Conservation (phyloP, 345 rosid species). For the Heritiera fomes region DNA sequence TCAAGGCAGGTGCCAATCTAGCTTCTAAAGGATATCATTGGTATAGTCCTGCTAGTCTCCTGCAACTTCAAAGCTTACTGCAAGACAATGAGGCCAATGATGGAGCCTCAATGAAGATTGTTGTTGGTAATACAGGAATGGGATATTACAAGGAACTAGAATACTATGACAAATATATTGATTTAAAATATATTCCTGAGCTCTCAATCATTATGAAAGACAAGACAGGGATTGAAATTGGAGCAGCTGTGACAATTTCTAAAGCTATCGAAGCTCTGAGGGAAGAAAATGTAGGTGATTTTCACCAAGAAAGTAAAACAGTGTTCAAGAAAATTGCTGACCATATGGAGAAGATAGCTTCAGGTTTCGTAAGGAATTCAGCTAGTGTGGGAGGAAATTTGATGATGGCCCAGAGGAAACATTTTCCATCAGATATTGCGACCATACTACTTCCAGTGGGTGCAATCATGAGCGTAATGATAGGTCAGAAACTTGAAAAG, state of each 20-base stretch:
- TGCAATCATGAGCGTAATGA: constrained; percentile 44
- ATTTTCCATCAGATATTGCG: constrained; percentile 45
- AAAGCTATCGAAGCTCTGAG: constrained; percentile 61
- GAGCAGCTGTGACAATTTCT: constrained; percentile 75
- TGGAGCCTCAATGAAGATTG: constrained; percentile 41
- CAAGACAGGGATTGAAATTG: constrained; percentile 59
- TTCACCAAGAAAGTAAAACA: constrained; percentile 23
- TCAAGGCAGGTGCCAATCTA: constrained; percentile 30
- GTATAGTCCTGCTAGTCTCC: constrained; percentile 48
- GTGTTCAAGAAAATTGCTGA: constrained; percentile 50
- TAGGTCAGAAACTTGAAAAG: constrained; percentile 34
- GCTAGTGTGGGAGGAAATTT: constrained; percentile 80
- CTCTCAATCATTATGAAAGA: constrained; percentile 51
- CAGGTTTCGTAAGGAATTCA: constrained; percentile 57
- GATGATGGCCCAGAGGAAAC: constrained; percentile 68
- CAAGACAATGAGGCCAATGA: constrained; percentile 13
- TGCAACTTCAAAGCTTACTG: constrained; percentile 50
- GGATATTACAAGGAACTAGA: constrained; percentile 60
- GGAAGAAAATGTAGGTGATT: constrained; percentile 29
- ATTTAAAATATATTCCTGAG: constrained; percentile 59
- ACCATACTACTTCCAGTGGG: constrained; percentile 71
- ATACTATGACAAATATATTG: constrained; percentile 51
- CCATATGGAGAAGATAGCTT: constrained; percentile 78
- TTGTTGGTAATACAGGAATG: constrained; percentile 33
- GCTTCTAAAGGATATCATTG: constrained; percentile 45